Base-by-base conservation (phyloP, 495 filamentous ascomycete species). In the Xylaria grammica region DNA sequence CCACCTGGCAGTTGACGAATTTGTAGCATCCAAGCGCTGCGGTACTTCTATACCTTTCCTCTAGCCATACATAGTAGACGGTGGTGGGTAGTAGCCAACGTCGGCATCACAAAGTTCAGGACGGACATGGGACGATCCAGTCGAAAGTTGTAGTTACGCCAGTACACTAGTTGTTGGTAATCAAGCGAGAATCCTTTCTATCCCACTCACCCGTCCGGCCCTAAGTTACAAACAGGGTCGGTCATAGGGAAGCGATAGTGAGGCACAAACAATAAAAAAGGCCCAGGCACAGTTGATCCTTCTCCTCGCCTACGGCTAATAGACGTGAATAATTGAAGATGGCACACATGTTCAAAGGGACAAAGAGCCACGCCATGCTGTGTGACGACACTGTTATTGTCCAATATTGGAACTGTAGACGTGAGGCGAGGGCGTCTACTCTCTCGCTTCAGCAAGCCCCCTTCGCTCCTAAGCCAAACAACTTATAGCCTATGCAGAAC, bases 401-500 rank as follows among this genome's bases (percentile, higher is more conserved):
- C 24, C 34, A 42, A 30, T 52, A 52, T 51, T 19, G 36, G 46
- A 11, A 50, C 32, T 62, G 34, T 24, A 51, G 22, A 32, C n/a
- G 26, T 42, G 59, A 51, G 34, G 60, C n/a, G 8, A 53, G 60
- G 0, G 38, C 34, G 34, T 6, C 22, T 45, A 26, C 27, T 22
- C 36, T 17, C 29, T 62, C 60, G 48, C 40, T 55, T 54, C 50
- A 38, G 38, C 50, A 55, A 55, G 11, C 26, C 40, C 7, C 50
- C 38, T 24, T 59, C 27, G 20, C n/a, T 11, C 15, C 29, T 46
- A 38, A 24, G 42, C 51, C 29, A 54, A 34, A 55, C 20, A 11
- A 38, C 38, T 36, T 32, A 40, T 55, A 55, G 60, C 17, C 38
- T 46, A 48, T 55, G 60, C 29, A 55, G 26, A 38, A 38, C 50